These are phyloP conservation scores for Termitomyces sp. DNA, from an alignment of 768 basidiomycete genomes.

Conservation along the genomic window DNA sequence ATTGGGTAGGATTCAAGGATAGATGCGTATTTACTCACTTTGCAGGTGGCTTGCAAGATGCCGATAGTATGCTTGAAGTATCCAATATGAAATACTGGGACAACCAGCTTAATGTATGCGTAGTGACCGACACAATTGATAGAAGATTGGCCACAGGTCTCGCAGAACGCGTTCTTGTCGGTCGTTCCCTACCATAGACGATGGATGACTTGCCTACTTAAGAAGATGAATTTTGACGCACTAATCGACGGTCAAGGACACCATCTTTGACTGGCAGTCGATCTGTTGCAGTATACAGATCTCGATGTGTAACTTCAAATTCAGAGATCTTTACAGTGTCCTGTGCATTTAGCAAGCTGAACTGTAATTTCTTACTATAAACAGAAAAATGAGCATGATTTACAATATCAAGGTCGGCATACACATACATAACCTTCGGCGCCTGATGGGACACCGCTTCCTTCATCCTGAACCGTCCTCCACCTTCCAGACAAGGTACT, in stretches of 20 bases:
- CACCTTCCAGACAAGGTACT: neutral
- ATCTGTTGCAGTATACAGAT: conserved; percentile 82
- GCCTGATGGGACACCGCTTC: conserved; percentile 74
- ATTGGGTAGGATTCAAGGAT: conserved; percentile 2
- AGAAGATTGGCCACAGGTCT: conserved; percentile 88
- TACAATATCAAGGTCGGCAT: neutral
- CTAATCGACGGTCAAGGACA: conserved; percentile 87
- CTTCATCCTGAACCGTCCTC: conserved; percentile 49
- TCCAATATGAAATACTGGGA: conserved; percentile 98
- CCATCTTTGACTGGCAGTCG: conserved; percentile 87
- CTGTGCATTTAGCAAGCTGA: conserved; percentile 88
- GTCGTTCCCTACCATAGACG: conserved; percentile 70
- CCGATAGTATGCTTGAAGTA: conserved; percentile 95
- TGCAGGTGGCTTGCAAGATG: conserved; percentile 95
- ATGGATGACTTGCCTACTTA: neutral
- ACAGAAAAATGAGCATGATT: neutral
- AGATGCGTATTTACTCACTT: conserved; percentile 43
- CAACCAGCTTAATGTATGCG: conserved; percentile 94
- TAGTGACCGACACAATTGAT: conserved; percentile 98
- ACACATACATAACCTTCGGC: conserved; percentile 10
- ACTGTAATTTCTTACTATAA: conserved; percentile 89
- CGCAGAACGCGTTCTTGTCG: conserved; percentile 88
- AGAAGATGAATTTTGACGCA: conserved; percentile 28
- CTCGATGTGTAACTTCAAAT: conserved; percentile 91
- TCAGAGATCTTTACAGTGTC: conserved; percentile 95